Evolutionary conservation across 164 flowering plant species (phyloP), one percentile per base, ranked within the genome.

Genomic region (Santalum album): DNA sequence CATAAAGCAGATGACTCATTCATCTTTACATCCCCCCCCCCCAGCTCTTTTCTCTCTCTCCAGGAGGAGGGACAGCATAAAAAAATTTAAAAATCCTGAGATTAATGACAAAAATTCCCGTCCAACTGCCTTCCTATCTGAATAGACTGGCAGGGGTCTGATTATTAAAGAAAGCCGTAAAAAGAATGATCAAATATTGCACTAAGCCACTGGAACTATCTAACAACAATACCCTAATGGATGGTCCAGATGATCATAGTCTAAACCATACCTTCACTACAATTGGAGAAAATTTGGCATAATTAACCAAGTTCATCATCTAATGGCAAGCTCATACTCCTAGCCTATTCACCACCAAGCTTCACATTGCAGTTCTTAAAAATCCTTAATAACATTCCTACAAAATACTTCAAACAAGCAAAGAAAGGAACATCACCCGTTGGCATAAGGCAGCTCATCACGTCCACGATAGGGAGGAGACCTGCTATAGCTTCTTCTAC

Each of bases 381-480:
- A 29, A 46, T 9, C 9, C 20, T 16, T 12, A 26, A 18, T 43
- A 20, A 44, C n/a, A n/a, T n/a, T n/a, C n/a, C n/a, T 44, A 7
- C 7, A n/a, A 26, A 36, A 23, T 19, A 16, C 20, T 42, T 42
- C 45, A 36, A 36, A 23, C 50, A 32, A 55, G 1, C 10, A 23
- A 44, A 25, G 7, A 22, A 24, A 32, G 3, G 19, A 25, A 23
- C 53, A 52, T 72, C 54, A 90, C 97, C 97, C 89, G 38, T 87
- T 87, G 21, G 83, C 77, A 75, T 81, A 82, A 23, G 95, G 80
- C 38, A 78, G 59, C 44, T 79, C 88, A n/a, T n/a, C 57, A 18
- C 87, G 82, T n/a, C 68, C 86, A 69, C 91, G 86, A 60, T 77
- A 77, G 11, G 60, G 69, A 48, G 97, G 95, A 38, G 95, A 86